Percentiles rank a stretch among this genome's conserved stretches.
Conservation (phyloP, 208 protist species). For the Crithidia sp. region DNA sequence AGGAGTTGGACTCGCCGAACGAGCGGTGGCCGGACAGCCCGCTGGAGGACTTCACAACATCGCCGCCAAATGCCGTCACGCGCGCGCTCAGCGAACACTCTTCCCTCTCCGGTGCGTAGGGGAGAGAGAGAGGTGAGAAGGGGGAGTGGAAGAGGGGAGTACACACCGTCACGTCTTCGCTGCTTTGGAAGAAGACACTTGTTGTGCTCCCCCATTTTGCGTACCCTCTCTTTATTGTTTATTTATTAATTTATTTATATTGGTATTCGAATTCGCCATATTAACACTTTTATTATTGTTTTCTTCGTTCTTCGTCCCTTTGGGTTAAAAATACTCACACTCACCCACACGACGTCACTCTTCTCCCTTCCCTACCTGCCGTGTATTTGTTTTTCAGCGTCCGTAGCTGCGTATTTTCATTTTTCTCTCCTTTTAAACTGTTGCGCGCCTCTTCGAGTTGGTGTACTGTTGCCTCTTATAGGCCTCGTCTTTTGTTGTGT, state of each 20-base stretch:
- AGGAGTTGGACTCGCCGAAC: conserved; percentile 68
- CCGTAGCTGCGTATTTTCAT: neutral
- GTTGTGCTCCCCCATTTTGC: too few relatives aligned
- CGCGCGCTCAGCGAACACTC: conserved; percentile 18
- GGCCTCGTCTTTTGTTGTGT: too few relatives aligned
- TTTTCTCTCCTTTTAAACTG: neutral
- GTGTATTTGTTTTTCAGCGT: too few relatives aligned
- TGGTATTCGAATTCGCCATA: neutral
- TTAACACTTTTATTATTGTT: neutral
- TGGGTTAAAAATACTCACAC: neutral
- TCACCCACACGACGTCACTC: neutral
- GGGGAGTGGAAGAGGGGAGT: too few relatives aligned
- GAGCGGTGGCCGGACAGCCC: conserved; percentile 65
- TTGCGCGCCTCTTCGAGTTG: too few relatives aligned
- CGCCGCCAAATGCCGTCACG: conserved; percentile 21
- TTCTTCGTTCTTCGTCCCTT: neutral
- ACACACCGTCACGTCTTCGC: too few relatives aligned
- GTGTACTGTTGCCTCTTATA: too few relatives aligned
- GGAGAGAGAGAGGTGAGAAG: neutral
- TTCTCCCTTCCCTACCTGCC: neutral
- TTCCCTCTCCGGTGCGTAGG: conserved; percentile 5
- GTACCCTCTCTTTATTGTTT: neutral
- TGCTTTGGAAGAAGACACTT: too few relatives aligned
- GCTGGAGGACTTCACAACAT: conserved; percentile 14
- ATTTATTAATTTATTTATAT: neutral